Evolutionary conservation across 331 rosid species (phyloP).

Genomic region (Spiraea crenata): DNA sequence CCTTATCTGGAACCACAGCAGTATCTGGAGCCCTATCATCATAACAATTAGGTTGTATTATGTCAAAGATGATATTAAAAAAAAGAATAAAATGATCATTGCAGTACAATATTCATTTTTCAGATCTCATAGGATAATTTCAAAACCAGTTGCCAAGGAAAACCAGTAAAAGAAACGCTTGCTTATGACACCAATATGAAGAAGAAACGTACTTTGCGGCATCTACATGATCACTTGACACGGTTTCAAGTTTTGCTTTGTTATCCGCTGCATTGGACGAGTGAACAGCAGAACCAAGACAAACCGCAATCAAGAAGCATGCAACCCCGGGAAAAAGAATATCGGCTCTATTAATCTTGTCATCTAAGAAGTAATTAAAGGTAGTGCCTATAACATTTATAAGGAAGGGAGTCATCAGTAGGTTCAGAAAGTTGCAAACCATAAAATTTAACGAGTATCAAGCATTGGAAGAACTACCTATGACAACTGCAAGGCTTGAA

Average conservation of each 20-base stretch:
- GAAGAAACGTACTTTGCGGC: constrained; percentile 44
- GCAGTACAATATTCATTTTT: too few species aligned
- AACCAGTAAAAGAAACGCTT: background rate
- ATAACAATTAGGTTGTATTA: constrained; percentile 13
- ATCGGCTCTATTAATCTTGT: constrained; percentile 73
- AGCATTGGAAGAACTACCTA: constrained; percentile 43
- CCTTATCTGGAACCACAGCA: constrained; percentile 24
- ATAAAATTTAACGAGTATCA: background rate
- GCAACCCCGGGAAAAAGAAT: constrained; percentile 92
- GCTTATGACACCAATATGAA: background rate
- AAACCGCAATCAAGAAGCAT: constrained; percentile 87
- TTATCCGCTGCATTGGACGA: constrained; percentile 85
- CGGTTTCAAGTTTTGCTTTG: constrained; percentile 50
- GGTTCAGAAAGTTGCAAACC: background rate
- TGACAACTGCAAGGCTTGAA: constrained; percentile 80
- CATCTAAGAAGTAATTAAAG: constrained; percentile 83
- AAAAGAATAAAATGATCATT: background rate
- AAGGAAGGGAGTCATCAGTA: constrained; percentile 4
- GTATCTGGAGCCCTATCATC: constrained; percentile 28
- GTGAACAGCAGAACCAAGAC: constrained; percentile 84
- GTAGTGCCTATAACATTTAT: constrained; percentile 62
- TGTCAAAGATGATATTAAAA: background rate
- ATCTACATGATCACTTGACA: constrained; percentile 30
- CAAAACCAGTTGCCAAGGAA: background rate
- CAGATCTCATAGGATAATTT: background rate